Percentiles rank a stretch among this genome's conserved stretches.
Evolutionary conservation across 768 basidiomycete species (phyloP).

Genomic region (Agaricus bisporus): DNA sequence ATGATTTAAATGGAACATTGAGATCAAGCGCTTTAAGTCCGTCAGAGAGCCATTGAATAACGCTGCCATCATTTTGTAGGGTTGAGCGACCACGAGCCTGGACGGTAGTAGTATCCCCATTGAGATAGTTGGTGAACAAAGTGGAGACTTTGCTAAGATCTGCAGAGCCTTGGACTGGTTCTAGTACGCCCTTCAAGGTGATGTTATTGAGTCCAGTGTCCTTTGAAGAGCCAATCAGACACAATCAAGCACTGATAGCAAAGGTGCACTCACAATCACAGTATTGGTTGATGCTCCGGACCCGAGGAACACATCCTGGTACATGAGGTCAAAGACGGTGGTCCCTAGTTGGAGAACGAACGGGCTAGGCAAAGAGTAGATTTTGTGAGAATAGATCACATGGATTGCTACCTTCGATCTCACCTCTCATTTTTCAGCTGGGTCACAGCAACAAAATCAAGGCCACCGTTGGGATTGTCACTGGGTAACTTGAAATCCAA

Average conservation of each 20-base stretch:
- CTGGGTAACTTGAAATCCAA: slow-evolving; percentile 59
- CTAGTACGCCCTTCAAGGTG: slow-evolving; percentile 48
- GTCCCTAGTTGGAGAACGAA: slow-evolving; percentile 68
- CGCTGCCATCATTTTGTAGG: slow-evolving; percentile 45
- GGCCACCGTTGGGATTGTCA: slow-evolving; percentile 61
- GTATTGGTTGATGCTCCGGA: slow-evolving; percentile 47
- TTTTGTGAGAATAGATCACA: not conserved
- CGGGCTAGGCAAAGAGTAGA: slow-evolving; percentile 33
- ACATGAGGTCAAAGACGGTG: slow-evolving; percentile 55
- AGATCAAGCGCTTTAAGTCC: slow-evolving; percentile 54
- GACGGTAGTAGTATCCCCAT: slow-evolving; percentile 52
- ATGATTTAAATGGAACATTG: slow-evolving; percentile 53
- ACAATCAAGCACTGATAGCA: not conserved
- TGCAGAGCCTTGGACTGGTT: slow-evolving; percentile 41
- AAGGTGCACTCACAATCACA: slow-evolving; percentile 34
- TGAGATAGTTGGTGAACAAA: slow-evolving; percentile 69
- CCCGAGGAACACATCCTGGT: slow-evolving; percentile 51
- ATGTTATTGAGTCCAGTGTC: slow-evolving; percentile 50
- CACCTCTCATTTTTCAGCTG: slow-evolving; percentile 54
- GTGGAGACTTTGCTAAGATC: slow-evolving; percentile 47
- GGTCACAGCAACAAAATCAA: slow-evolving; percentile 56
- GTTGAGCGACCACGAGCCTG: slow-evolving; percentile 57
- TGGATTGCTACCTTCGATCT: not conserved
- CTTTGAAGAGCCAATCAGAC: slow-evolving; percentile 22
- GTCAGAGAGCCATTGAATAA: slow-evolving; percentile 60